Conservation (phyloP, 2,329 filamentous ascomycete species). For the Biscogniauxia sp. region DNA sequence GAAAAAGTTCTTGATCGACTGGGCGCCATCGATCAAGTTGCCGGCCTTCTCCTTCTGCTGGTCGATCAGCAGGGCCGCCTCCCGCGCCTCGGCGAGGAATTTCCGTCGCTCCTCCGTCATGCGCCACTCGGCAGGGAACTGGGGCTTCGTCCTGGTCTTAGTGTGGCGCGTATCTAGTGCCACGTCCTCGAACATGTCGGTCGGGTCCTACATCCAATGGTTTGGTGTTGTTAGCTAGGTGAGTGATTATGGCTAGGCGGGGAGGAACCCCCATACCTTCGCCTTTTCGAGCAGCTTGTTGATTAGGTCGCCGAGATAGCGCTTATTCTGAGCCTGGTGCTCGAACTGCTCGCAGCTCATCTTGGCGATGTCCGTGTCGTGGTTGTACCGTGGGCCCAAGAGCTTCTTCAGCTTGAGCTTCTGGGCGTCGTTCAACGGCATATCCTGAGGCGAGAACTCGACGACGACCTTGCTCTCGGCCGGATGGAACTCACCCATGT, state of each 20-base stretch:
- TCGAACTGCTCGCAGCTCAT: constrained; percentile 90
- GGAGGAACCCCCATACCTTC: constrained; percentile 45
- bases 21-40: constrained; percentile 56
- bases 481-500: constrained; percentile 91
- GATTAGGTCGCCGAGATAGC: constrained; percentile 81
- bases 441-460: constrained; percentile 75
- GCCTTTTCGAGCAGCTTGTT: constrained; percentile 71
- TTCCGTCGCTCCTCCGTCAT: constrained; percentile 67
- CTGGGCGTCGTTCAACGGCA: constrained; percentile 67
- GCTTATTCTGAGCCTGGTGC: constrained; percentile 93
- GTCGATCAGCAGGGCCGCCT: constrained; percentile 52
- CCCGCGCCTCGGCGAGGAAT: constrained; percentile 62
- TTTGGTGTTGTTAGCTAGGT: constrained; percentile 9
- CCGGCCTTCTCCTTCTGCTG: constrained; percentile 51
- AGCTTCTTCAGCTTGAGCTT: constrained; percentile 83
- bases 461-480: constrained; percentile 92
- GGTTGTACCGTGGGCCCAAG: constrained; percentile 82
- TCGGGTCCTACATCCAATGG: constrained; percentile 59
- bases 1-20: constrained; percentile 44
- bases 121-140: constrained; percentile 81
- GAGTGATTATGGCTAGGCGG: constrained; percentile 7
- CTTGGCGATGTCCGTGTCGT: constrained; percentile 73
- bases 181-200: constrained; percentile 82
- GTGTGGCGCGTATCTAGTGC: constrained; percentile 88
- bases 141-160: constrained; percentile 61